Evolutionary conservation across 768 basidiomycete genomes (phyloP).

Genomic region (Pulveroboletus sp.): DNA sequence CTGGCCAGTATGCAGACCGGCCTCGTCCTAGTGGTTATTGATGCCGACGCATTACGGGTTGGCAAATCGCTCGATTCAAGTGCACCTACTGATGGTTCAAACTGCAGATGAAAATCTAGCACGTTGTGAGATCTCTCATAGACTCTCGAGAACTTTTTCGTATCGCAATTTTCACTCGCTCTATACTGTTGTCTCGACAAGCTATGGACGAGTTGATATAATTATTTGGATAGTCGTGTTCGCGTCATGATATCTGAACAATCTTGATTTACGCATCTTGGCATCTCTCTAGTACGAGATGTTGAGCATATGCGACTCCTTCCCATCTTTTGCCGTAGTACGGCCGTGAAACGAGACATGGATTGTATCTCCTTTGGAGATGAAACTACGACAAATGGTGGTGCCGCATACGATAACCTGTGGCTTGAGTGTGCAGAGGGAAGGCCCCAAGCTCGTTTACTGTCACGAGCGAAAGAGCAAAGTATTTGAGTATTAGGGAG

Average conservation of each 20-base stretch:
- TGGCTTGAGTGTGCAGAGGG: slow-evolving; percentile 34
- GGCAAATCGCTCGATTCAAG: not conserved
- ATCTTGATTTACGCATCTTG: slow-evolving; percentile 8
- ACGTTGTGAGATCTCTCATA: slow-evolving; percentile 1
- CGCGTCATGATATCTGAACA: not conserved
- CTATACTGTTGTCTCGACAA: not conserved
- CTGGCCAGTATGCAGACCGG: slow-evolving; percentile 28
- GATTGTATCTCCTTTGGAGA: slow-evolving; percentile 9
- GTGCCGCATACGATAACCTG: slow-evolving; percentile 30
- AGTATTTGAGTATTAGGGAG: slow-evolving; percentile 31
- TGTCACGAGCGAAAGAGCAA: slow-evolving; percentile 36
- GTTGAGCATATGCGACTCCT: slow-evolving; percentile 20
- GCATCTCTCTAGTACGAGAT: slow-evolving; percentile 23
- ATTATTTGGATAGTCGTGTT: not conserved
- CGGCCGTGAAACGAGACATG: slow-evolving; percentile 18
- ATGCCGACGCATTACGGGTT: slow-evolving; percentile 1
- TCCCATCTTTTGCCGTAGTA: slow-evolving; percentile 21
- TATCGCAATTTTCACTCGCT: not conserved
- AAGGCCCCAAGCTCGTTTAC: slow-evolving; percentile 35
- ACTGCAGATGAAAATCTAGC: not conserved
- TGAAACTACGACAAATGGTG: slow-evolving; percentile 29
- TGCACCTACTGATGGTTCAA: not conserved
- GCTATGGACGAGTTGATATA: slow-evolving; percentile 1
- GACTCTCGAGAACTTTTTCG: slow-evolving; percentile 9
- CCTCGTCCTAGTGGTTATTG: slow-evolving; percentile 48